A percentile compares a stretch with the other conserved stretches of the same genome.
These are phyloP conservation scores for Nicotiana sylvestris DNA, from an alignment of 257 asterid species.

Conservation along the genomic window DNA sequence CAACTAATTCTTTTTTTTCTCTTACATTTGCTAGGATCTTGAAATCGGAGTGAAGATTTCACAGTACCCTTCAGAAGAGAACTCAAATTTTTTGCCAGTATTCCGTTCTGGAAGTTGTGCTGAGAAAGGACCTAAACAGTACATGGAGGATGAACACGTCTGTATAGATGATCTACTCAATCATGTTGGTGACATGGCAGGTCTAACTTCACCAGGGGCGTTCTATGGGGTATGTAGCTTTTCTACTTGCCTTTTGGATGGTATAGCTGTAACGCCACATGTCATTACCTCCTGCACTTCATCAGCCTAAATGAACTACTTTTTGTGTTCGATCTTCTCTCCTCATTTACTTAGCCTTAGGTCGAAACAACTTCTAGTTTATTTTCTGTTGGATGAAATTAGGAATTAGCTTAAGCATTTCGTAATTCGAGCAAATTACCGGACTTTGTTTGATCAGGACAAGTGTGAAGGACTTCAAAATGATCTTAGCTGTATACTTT, in stretches of 20 bases:
- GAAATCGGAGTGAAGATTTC: constrained; percentile 31
- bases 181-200: constrained; percentile 43
- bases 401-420: neutral
- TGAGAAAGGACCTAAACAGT: constrained; percentile 87
- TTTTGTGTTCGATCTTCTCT: neutral
- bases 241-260: neutral
- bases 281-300: neutral
- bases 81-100: constrained; percentile 55
- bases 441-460: neutral
- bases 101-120: constrained; percentile 91
- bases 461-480: neutral
- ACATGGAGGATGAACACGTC: constrained; percentile 90
- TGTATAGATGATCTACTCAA: constrained; percentile 73
- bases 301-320: neutral
- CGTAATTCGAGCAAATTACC: neutral
- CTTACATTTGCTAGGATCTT: constrained; percentile 41
- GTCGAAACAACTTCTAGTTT: neutral
- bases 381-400: neutral
- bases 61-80: constrained; percentile 45
- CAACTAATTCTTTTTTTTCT: neutral
- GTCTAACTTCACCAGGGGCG: constrained; percentile 66
- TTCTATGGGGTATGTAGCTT: constrained; percentile 85
- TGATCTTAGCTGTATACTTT: neutral
- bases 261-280: neutral
- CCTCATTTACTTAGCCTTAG: neutral